Percentiles rank a stretch among this genome's conserved stretches.
Conservation (phyloP, 345 rosid genomes). For the Lepidium africanum region DNA sequence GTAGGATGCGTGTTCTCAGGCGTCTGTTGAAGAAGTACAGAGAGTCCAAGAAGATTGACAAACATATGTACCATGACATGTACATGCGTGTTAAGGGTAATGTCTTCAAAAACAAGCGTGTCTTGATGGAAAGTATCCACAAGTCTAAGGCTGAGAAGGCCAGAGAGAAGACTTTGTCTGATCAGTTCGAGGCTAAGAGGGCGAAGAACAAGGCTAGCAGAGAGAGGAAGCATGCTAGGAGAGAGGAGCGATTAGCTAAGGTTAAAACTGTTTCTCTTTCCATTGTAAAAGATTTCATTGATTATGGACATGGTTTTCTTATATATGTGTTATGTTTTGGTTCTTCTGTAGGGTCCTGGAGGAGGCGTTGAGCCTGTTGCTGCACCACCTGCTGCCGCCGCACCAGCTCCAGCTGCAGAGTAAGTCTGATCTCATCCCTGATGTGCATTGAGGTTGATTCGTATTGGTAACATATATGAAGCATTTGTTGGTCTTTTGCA, state of each 20-base stretch:
- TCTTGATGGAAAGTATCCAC: constrained; percentile 57
- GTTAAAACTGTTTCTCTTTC: not conserved
- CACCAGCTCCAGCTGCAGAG: constrained; percentile 9
- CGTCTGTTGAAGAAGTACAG: constrained; percentile 43
- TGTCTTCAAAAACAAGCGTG: constrained; percentile 80
- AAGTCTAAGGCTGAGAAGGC: constrained; percentile 36
- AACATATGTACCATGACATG: constrained; percentile 88
- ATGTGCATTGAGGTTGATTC: not conserved
- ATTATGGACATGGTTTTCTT: not conserved
- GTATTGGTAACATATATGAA: not conserved
- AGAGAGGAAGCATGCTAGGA: constrained; percentile 31
- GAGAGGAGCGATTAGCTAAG: constrained; percentile 34
- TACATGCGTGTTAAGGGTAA: constrained; percentile 81
- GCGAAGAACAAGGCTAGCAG: constrained; percentile 37
- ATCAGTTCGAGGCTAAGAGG: constrained; percentile 35
- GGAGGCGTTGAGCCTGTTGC: constrained; percentile 20
- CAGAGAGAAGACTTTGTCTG: constrained; percentile 34
- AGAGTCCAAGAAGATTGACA: constrained; percentile 77
- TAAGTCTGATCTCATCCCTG: not conserved
- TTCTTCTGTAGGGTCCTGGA: constrained; percentile 20
- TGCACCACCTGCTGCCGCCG: constrained; percentile 12
- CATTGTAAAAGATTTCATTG: no score
- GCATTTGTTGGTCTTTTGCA: not conserved
- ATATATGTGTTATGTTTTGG: not conserved
- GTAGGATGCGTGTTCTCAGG: constrained; percentile 62